Evolutionary conservation across 371 early-diverging fungal genomes (phyloP).

Genomic region (Mucor plumbeus): DNA sequence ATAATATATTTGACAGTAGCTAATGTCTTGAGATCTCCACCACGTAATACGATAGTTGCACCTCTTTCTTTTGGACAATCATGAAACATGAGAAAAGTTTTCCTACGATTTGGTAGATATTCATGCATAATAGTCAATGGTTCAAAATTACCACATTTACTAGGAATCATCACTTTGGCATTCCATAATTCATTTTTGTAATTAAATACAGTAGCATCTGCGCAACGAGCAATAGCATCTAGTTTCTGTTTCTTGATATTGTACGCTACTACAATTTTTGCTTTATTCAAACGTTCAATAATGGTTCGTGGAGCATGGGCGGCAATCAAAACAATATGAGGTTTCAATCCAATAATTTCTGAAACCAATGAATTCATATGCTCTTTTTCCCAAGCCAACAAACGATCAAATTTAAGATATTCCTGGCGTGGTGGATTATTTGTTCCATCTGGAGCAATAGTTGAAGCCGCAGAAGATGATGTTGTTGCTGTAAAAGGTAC

Average conservation of each 20-base stretch:
- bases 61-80: conserved; percentile 82
- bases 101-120: conserved; percentile 75
- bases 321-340: conserved; percentile 81
- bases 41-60: conserved; percentile 89
- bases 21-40: conserved; percentile 66
- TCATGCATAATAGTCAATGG: conserved; percentile 80
- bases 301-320: conserved; percentile 81
- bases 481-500: background rate
- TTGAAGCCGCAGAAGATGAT: conserved; percentile 2
- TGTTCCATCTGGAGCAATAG: background rate
- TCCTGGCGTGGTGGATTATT: conserved; percentile 17
- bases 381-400: conserved; percentile 81
- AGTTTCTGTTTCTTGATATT: conserved; percentile 85
- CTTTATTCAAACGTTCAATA: conserved; percentile 79
- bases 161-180: conserved; percentile 65
- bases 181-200: conserved; percentile 78
- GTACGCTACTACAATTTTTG: conserved; percentile 76
- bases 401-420: conserved; percentile 64
- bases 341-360: conserved; percentile 75
- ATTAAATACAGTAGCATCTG: conserved; percentile 80
- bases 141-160: conserved; percentile 77
- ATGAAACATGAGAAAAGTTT: conserved; percentile 86
- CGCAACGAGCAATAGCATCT: conserved; percentile 81
- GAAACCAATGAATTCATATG: conserved; percentile 77
- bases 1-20: conserved; percentile 76